These are phyloP conservation scores for Heritiera littoralis DNA, from an alignment of 345 rosid genomes.

Conservation along the genomic window DNA sequence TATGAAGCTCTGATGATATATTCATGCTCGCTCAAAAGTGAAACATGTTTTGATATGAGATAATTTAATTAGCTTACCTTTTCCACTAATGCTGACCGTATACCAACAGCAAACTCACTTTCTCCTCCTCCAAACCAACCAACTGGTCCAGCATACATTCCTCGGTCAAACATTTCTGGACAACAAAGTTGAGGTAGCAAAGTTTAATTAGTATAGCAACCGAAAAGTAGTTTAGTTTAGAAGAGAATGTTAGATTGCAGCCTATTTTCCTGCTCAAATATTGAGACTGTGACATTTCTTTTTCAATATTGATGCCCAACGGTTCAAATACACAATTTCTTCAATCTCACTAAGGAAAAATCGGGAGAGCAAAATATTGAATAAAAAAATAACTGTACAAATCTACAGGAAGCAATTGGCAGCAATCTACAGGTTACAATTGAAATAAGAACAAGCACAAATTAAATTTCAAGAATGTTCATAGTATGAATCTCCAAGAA, in stretches of 20 bases:
- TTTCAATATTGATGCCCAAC: neutral
- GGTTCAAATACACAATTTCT: neutral
- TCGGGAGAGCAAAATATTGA: neutral
- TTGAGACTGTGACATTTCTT: neutral
- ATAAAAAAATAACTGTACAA: neutral
- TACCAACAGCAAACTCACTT: slow-evolving; percentile 92
- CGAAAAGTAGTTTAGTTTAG: neutral
- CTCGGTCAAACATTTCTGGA: slow-evolving; percentile 84
- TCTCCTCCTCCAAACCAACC: slow-evolving; percentile 97
- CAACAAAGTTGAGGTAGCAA: slow-evolving; percentile 8
- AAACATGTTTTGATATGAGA: neutral
- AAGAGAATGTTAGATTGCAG: slow-evolving; percentile 4
- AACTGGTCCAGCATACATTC: slow-evolving; percentile 95
- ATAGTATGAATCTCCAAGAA: neutral
- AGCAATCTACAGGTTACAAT: neutral
- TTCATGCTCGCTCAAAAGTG: slow-evolving; percentile 1
- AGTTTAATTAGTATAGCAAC: slow-evolving; percentile 1
- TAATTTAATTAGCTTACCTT: slow-evolving; percentile 44
- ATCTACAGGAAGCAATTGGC: neutral
- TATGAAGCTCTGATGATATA: neutral
- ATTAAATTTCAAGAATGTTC: neutral
- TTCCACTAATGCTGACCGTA: slow-evolving; percentile 82
- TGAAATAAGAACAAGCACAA: neutral
- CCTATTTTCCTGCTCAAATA: slow-evolving; percentile 9
- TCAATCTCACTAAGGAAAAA: neutral